Base-by-base conservation (phyloP, 352 stramenopile genomes). In the Detonula confervacea region DNA sequence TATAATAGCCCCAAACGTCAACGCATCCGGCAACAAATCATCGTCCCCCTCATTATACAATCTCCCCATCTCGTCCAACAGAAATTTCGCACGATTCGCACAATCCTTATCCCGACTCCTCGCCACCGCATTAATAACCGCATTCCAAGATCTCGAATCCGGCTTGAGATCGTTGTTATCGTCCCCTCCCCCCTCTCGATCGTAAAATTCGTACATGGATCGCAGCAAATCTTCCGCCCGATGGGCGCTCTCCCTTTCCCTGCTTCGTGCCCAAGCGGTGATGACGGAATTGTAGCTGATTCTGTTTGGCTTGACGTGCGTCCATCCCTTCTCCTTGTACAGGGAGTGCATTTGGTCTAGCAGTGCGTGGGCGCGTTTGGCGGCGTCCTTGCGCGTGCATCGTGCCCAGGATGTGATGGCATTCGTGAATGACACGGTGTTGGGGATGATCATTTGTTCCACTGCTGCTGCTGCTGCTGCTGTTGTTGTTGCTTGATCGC, bases 251-350 rank as follows among this genome's bases (percentile, higher is more conserved):
- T 68, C 75, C 8, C 67, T 33, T 52, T 88, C 81, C 16, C 61
- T 63, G 39, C 60, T 76, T 14, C 82, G 81, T 7, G 85, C 85
- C 71, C 78, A 87, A 9, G 85, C 87, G n/a, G 68, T 84, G 66
- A 93, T 93, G 11, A 90, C 69, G 12, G 66, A 82, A 62, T 89
- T 90, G 39, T 89, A 93, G 51, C 73, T 89, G 27, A 85, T 85
- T 29, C 73, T 80, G 44, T 86, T 91, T 0, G 87, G 87, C 71
- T 85, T 85, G 9, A 81, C 64, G 37, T 90, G 77, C 30, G 77
- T 30, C 64, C 81, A 71, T 42, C 76, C 70, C 9, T 59, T 44
- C 14, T 68, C 7, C 24, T 71, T 61, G 66, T 88, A 87, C 0
- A 90, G 46, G 1, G 18, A 7, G 2, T 82, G 76, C 79, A 92